These are phyloP conservation scores for Tephrocybe sp. DNA, from an alignment of 768 basidiomycete genomes.

Conservation along the genomic window DNA sequence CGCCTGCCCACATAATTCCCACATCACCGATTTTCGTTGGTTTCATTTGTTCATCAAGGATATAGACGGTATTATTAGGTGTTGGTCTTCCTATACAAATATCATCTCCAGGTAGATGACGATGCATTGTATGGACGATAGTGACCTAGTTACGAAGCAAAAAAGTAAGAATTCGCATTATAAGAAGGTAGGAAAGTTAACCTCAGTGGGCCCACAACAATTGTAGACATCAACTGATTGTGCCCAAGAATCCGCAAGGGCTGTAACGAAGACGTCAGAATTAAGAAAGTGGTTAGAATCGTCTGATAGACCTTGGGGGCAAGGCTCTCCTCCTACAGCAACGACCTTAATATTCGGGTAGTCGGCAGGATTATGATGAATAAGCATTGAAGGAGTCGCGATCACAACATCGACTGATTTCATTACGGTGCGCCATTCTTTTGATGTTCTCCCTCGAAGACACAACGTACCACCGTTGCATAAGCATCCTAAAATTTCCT, in stretches of 20 bases:
- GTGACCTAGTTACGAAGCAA: constrained; percentile 31
- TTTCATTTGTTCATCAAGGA: constrained; percentile 34
- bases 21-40: constrained; percentile 32
- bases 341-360: constrained; percentile 52
- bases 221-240: constrained; percentile 39
- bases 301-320: constrained; percentile 37
- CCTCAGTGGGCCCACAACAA: constrained; percentile 53
- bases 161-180: neutral
- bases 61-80: constrained; percentile 43
- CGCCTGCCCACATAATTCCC: constrained; percentile 56
- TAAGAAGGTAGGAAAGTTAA: constrained; percentile 9
- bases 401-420: constrained; percentile 50
- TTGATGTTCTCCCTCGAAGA: constrained; percentile 46
- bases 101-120: constrained; percentile 33
- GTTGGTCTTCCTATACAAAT: constrained; percentile 46
- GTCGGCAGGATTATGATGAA: constrained; percentile 41
- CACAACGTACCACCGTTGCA: constrained; percentile 50
- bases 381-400: constrained; percentile 49
- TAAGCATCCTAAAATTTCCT: constrained; percentile 52
- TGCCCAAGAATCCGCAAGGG: constrained; percentile 41
- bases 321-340: constrained; percentile 50
- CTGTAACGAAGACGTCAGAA: constrained; percentile 14
- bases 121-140: constrained; percentile 50
- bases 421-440: constrained; percentile 46
- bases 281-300: neutral